Conservation (phyloP, 2,329 filamentous ascomycete genomes). For the Pseudocercospora fijiensis region DNA sequence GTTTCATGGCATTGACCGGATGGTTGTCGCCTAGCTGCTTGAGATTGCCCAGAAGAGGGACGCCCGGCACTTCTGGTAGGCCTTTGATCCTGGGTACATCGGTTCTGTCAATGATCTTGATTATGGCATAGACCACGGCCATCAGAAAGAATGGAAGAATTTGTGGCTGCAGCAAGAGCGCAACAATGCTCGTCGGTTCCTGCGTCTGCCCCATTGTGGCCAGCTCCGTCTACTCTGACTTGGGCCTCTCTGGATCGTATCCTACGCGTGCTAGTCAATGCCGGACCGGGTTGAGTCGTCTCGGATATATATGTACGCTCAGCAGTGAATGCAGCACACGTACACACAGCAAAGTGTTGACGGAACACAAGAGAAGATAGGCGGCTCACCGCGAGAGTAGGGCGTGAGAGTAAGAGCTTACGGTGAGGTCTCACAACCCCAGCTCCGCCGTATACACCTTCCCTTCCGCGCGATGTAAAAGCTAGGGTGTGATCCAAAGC, state of each 20-base stretch:
- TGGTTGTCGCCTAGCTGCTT: slow-evolving; percentile 49
- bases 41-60: slow-evolving; percentile 50
- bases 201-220: slow-evolving; percentile 29
- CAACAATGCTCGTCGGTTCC: slow-evolving; percentile 33
- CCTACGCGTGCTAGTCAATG: background rate
- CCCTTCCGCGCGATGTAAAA: slow-evolving; percentile 22
- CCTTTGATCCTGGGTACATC: slow-evolving; percentile 52
- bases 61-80: slow-evolving; percentile 49
- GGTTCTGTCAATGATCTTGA: slow-evolving; percentile 47
- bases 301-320: background rate
- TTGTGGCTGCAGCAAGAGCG: slow-evolving; percentile 39
- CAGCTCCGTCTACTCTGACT: background rate
- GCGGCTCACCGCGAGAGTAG: slow-evolving; percentile 7
- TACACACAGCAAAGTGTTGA: slow-evolving; percentile 11
- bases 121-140: slow-evolving; percentile 42
- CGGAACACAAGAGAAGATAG: slow-evolving; percentile 13
- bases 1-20: slow-evolving; percentile 47
- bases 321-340: slow-evolving; percentile 3
- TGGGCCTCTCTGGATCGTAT: background rate
- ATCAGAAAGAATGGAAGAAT: slow-evolving; percentile 45
- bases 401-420: slow-evolving; percentile 3
- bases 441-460: no score
- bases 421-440: background rate
- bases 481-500: slow-evolving; percentile 13
- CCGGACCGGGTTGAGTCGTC: background rate